Evolutionary conservation across 441 rosid genomes (phyloP), one percentile per base, ranked within the genome.

Genomic region (Flueggea neowawraea): DNA sequence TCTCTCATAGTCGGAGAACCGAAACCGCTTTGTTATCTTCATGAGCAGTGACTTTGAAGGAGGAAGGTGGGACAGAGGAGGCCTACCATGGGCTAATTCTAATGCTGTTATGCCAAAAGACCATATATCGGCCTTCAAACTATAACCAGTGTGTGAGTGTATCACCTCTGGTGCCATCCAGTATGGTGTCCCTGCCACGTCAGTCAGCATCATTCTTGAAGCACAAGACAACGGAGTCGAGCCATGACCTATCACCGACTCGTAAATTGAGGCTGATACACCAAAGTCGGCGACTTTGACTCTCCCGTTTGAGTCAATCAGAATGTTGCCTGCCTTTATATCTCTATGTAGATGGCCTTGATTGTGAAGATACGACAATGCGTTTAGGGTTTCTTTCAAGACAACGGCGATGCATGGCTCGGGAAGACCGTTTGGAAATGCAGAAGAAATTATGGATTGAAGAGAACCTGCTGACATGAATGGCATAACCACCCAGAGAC

Each of bases 161-260:
- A 92, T 86, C 60, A 92, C 96, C 79, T 92, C 96, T 4, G 98
- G 95, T 22, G 96, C 96, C 91, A 89, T 87, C 96, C 96, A 92
- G 55, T 89, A 89, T 3, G 93, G 91, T 0, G 96, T 88, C 11
- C 96, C 95, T 0, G 96, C 81, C 32, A 89, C 57, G 69, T 88
- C 91, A 0, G 89, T 84, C 5, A 88, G 69, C 84, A 77, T 70
- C 70, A 73, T 39, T 60, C 82, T 61, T 2, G 88, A 75, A 0
- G 86, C 73, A 13, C 73, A 64, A 2, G 66, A 45, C 7, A 62
- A 12, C 0, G 64, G 7, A 0, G 64, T 47, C 11, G 54, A 57
- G 0, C 80, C 73, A 5, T 58, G 48, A 11, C 66, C 69, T 0
- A 74, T 58, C 31, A 54, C 68, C 41, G 80, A 73, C 60, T 91